These are phyloP conservation scores for Recurvomyces mirabilis DNA, from an alignment of 495 filamentous ascomycete genomes.

Conservation along the genomic window DNA sequence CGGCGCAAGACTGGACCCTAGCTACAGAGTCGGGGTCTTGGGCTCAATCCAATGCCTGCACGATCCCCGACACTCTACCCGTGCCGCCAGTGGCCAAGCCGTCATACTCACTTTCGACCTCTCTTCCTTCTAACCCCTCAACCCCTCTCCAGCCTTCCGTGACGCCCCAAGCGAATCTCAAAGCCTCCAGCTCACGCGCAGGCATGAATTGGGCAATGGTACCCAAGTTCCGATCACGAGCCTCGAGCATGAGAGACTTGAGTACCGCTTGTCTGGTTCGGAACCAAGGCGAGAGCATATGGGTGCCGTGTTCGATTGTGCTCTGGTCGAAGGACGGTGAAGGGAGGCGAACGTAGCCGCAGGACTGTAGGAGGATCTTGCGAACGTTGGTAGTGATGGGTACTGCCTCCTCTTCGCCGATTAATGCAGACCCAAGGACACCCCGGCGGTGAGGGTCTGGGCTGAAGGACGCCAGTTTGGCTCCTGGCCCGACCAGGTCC, in stretches of 20 bases:
- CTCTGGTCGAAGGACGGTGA: conserved; percentile 19
- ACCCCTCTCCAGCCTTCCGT: conserved; percentile 28
- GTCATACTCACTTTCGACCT: conserved; percentile 28
- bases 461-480: too few species aligned
- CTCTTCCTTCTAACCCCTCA: conserved; percentile 20
- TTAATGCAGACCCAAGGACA: too few species aligned
- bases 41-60: conserved; percentile 2
- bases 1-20: too few species aligned
- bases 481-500: too few species aligned
- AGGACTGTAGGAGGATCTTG: conserved; percentile 23
- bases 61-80: conserved; percentile 23
- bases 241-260: conserved; percentile 11
- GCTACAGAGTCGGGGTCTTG: too few species aligned
- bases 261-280: conserved; percentile 14
- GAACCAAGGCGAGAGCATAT: conserved; percentile 12
- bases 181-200: conserved; percentile 17
- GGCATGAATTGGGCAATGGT: conserved; percentile 27
- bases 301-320: conserved; percentile 10
- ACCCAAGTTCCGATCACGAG: conserved; percentile 18
- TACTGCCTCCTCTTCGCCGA: too few species aligned
- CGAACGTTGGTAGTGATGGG: conserved; percentile 5
- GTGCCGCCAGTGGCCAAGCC: conserved; percentile 25
- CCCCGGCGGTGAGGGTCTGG: too few species aligned
- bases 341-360: conserved; percentile 28
- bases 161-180: conserved; percentile 24